Percentiles rank a stretch among this genome's conserved stretches.
Evolutionary conservation across 805 yeast genomes (phyloP).

Genomic region (Saccharomycopsis capsularis): DNA sequence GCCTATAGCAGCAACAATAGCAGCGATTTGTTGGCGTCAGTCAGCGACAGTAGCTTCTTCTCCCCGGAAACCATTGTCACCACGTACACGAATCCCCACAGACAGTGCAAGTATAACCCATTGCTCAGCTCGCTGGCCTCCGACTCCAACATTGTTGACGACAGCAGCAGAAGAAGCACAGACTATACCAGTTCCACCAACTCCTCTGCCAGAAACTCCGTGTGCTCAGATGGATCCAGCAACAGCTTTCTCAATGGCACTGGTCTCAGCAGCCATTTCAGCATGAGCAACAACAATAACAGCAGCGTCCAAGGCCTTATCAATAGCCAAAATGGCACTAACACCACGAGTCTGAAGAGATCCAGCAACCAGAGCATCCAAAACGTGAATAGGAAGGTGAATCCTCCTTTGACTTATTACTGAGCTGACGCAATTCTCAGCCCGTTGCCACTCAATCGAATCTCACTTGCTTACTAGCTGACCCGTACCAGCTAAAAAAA

Average conservation of each 20-base stretch:
- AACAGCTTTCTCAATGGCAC: too few relatives aligned
- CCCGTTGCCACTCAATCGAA: too few relatives aligned
- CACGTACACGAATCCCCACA: constrained; percentile 17
- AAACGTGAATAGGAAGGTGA: neutral
- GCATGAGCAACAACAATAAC: too few relatives aligned
- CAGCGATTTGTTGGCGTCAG: neutral
- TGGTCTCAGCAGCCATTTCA: too few relatives aligned
- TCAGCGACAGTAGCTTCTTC: neutral
- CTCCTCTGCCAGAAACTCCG: constrained; percentile 1
- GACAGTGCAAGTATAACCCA: constrained; percentile 13
- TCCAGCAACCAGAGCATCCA: neutral
- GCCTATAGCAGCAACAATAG: constrained; percentile 5
- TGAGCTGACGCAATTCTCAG: too few relatives aligned
- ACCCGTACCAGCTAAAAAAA: too few relatives aligned
- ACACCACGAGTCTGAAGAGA: too few relatives aligned
- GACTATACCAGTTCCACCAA: neutral
- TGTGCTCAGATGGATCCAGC: neutral
- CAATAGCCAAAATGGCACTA: neutral
- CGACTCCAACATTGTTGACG: neutral
- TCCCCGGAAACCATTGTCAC: neutral
- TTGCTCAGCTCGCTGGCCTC: constrained; percentile 1
- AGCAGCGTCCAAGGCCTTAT: neutral
- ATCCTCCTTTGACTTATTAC: too few relatives aligned
- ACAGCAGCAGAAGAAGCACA: neutral
- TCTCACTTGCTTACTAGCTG: too few relatives aligned